Conservation (phyloP, 805 yeast genomes). For the Schizosaccharomyces octosporus region DNA sequence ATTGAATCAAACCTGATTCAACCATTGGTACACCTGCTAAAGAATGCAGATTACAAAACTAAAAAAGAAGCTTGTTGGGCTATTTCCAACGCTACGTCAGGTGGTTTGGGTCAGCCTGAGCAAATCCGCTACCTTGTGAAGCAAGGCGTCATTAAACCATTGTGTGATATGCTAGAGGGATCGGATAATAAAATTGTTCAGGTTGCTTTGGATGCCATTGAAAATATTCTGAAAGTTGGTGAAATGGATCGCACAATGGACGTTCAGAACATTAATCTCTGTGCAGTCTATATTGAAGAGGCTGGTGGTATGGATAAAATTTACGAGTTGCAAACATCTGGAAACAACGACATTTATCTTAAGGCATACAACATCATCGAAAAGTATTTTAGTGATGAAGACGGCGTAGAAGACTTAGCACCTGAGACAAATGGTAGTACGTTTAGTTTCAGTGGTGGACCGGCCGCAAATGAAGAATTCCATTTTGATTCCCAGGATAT, state of each 20-base stretch:
- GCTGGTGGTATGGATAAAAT: constrained; percentile 97
- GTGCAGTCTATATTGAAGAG: constrained; percentile 81
- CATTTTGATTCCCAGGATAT: background rate
- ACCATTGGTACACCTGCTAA: constrained; percentile 54
- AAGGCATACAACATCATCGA: constrained; percentile 79
- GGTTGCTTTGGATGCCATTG: constrained; percentile 84
- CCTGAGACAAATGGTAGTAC: constrained; percentile 61
- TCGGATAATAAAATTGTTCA: constrained; percentile 83
- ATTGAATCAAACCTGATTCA: constrained; percentile 87
- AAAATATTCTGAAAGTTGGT: constrained; percentile 81
- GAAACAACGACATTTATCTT: constrained; percentile 74
- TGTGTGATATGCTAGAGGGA: constrained; percentile 70
- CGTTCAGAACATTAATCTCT: constrained; percentile 48
- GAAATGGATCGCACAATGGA: constrained; percentile 68
- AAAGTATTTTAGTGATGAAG: constrained; percentile 72
- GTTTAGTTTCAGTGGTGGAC: constrained; percentile 54
- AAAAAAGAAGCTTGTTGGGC: constrained; percentile 99
- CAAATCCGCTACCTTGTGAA: constrained; percentile 77
- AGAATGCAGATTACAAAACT: constrained; percentile 77
- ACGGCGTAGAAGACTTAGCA: constrained; percentile 45
- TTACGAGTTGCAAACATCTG: constrained; percentile 73
- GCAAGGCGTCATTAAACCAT: constrained; percentile 92
- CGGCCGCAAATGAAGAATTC: background rate
- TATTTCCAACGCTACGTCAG: constrained; percentile 87
- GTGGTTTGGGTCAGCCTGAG: constrained; percentile 76